Percentiles rank a stretch among this genome's conserved stretches.
Conservation (phyloP, 169 alveolate species). For the Cryptosporidium bovis region DNA sequence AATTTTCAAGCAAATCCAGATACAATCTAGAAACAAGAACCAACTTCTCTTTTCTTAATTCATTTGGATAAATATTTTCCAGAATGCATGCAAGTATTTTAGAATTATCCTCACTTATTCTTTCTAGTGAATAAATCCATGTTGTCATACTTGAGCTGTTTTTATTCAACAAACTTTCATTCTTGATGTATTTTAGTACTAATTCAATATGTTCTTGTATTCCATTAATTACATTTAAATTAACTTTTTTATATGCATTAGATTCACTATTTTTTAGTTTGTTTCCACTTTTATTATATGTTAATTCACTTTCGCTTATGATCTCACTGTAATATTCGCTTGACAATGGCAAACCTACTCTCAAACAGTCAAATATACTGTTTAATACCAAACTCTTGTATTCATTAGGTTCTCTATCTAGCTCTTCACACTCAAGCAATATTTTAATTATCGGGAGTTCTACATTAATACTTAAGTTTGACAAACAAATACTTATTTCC, state of each 20-base stretch:
- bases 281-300: neutral
- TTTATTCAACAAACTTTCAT: neutral
- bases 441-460: conserved; percentile 19
- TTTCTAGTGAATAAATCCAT: conserved; percentile 28
- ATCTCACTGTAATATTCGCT: neutral
- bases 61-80: too few relatives aligned
- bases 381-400: conserved; percentile 17
- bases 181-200: neutral
- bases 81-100: conserved; percentile 1
- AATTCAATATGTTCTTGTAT: neutral
- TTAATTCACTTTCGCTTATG: neutral
- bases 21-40: too few relatives aligned
- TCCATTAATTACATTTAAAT: neutral
- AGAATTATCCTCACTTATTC: conserved; percentile 6
- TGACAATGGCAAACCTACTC: conserved; percentile 37
- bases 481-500: conserved; percentile 10
- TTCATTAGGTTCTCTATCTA: neutral
- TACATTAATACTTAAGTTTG: conserved; percentile 5
- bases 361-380: conserved; percentile 30
- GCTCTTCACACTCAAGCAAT: conserved; percentile 4
- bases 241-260: neutral
- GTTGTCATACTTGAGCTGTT: neutral
- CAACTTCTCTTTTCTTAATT: too few relatives aligned
- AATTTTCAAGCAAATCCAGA: too few relatives aligned
- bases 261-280: conserved; percentile 17